Evolutionary conservation across 345 rosid species (phyloP), one percentile per base, ranked within the genome.

Genomic region (Gossypium mustelinum): DNA sequence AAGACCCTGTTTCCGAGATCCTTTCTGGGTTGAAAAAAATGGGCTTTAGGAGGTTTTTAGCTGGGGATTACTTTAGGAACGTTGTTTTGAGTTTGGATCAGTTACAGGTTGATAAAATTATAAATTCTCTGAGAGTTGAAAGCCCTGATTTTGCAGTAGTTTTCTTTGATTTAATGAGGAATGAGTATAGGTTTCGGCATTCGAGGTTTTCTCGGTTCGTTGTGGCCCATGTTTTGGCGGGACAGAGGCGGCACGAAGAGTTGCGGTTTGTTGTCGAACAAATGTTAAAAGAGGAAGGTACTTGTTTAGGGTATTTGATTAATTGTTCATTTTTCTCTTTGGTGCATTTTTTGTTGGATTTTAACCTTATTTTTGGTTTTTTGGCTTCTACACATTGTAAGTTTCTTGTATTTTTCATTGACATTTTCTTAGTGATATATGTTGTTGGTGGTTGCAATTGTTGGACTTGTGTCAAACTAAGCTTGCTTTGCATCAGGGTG

Each of bases 211-310:
- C 92, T 1, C 73, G 79, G 75, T 75, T 93, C 64, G 67, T 82
- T 65, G 81, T 89, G 77, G 82, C 90, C 2, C 94, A 89, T 79
- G 74, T 83, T 62, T 85, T 87, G 73, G 93, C 90, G 0, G 65
- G 44, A 25, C 84, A 82, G 67, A 73, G 84, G 78, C 81, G 88
- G 48, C 88, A 91, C n/a, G 54, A 74, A 52, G 92, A 85, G 81
- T 75, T 91, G 76, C 85, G 85, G 25, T 68, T 70, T 44, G 72
- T 84, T 81, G 29, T 93, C n/a, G 85, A 79, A 69, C 83, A 84
- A 56, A 73, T 89, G 74, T 79, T 91, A 67, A 81, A 73, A 76
- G 86, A 79, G 48, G 88, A 89, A 91, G 98, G 98, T 86, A 74
- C 9, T 47, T 73, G 11, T 17, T 13, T 27, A 9, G 2, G 24